phyloP scores from a whole-genome alignment of 768 basidiomycete species.

The Hydnum rufescens region DNA sequence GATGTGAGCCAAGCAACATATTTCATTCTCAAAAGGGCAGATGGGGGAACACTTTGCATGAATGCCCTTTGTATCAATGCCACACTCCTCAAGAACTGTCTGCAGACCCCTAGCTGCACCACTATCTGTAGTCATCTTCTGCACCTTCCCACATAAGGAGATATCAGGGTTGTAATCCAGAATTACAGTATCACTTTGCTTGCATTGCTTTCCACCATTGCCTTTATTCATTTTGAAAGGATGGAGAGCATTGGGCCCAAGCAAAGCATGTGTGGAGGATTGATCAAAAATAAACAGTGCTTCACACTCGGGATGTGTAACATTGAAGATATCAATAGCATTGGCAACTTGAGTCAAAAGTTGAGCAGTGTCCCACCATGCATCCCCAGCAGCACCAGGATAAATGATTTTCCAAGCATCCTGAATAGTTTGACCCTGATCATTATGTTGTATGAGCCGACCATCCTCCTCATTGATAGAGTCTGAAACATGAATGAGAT shows the following conservation, averaged over 20 bases:
- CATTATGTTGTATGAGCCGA: slow-evolving; percentile 11
- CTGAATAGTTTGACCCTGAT: slow-evolving; percentile 13
- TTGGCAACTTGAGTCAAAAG: slow-evolving; percentile 3
- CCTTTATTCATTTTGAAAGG: slow-evolving; percentile 26
- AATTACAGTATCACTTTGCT: slow-evolving; percentile 20
- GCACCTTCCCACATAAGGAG: neutral
- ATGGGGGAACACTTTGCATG: too few relatives aligned
- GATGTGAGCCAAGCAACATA: slow-evolving; percentile 11
- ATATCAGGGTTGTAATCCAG: slow-evolving; percentile 16
- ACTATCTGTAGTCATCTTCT: slow-evolving; percentile 6
- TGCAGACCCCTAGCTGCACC: slow-evolving; percentile 14
- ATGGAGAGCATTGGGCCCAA: slow-evolving; percentile 22
- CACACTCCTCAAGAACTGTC: slow-evolving; percentile 14
- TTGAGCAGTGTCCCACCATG: slow-evolving; percentile 7
- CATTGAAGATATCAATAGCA: neutral
- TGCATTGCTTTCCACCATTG: too few relatives aligned
- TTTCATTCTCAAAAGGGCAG: too few relatives aligned
- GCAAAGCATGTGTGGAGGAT: too few relatives aligned
- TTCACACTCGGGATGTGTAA: too few relatives aligned
- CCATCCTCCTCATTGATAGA: slow-evolving; percentile 22
- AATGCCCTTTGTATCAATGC: neutral
- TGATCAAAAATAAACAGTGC: too few relatives aligned
- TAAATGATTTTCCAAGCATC: slow-evolving; percentile 17
- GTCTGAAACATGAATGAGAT: slow-evolving; percentile 25
- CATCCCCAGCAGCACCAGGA: slow-evolving; percentile 1